Percentiles rank a stretch among this genome's conserved stretches.
phyloP scores from a whole-genome alignment of 1,284 basidiomycete species.

The Sparassis latifolia region DNA sequence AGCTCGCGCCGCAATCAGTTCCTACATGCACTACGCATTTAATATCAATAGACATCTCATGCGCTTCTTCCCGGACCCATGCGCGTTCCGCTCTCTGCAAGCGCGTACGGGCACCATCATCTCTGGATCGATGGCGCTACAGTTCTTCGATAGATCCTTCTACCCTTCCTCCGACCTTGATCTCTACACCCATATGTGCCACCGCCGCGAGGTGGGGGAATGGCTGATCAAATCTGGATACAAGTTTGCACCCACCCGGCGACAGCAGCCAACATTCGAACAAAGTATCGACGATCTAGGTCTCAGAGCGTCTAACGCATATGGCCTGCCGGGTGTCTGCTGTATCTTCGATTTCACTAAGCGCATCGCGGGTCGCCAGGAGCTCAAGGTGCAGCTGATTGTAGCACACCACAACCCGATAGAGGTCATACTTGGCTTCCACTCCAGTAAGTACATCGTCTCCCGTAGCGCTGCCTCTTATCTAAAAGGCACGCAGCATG shows the following conservation, averaged over 20 bases:
- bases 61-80: slow-evolving; percentile 22
- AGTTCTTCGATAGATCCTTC: slow-evolving; percentile 37
- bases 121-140: slow-evolving; percentile 44
- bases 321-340: background rate
- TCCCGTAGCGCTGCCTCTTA: background rate
- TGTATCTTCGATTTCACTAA: slow-evolving; percentile 7
- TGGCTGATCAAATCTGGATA: slow-evolving; percentile 18
- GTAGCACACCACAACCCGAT: slow-evolving; percentile 4
- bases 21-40: slow-evolving; percentile 17
- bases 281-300: slow-evolving; percentile 7
- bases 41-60: slow-evolving; percentile 22
- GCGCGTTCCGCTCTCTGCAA: slow-evolving; percentile 38
- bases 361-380: background rate
- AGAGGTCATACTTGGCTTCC: slow-evolving; percentile 9
- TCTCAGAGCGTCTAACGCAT: background rate
- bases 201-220: slow-evolving; percentile 14
- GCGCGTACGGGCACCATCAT: slow-evolving; percentile 36
- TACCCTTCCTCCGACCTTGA: slow-evolving; percentile 45
- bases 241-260: slow-evolving; percentile 11
- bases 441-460: slow-evolving; percentile 10
- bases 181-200: slow-evolving; percentile 30
- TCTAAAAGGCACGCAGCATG: slow-evolving; percentile 27
- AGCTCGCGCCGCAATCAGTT: slow-evolving; percentile 10
- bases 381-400: slow-evolving; percentile 10
- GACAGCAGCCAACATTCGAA: slow-evolving; percentile 15